Conservation (phyloP, 768 basidiomycete species). For the Leccinum sublutescens region DNA sequence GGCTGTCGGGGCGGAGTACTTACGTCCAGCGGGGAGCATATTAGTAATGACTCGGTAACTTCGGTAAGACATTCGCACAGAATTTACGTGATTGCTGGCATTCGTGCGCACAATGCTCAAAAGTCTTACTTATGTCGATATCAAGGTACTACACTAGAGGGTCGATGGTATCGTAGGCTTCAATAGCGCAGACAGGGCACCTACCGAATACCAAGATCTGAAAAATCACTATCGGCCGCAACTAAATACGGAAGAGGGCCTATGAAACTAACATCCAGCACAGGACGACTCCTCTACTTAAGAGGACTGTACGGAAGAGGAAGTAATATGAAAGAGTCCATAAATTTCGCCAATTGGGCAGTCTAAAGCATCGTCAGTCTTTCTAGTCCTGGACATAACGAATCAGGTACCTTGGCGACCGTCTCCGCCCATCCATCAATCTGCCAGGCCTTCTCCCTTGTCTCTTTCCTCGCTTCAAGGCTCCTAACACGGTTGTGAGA, state of each 20-base stretch:
- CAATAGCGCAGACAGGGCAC: neutral
- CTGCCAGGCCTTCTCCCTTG: slow-evolving; percentile 89
- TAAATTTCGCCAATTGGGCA: slow-evolving; percentile 76
- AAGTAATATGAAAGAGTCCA: slow-evolving; percentile 83
- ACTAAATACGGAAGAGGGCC: neutral
- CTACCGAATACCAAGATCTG: neutral
- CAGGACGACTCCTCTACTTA: slow-evolving; percentile 45
- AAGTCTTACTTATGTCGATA: neutral
- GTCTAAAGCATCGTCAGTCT: slow-evolving; percentile 54
- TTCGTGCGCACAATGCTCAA: neutral
- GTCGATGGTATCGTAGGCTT: neutral
- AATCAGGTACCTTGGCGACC: slow-evolving; percentile 68
- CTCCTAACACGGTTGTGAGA: slow-evolving; percentile 42
- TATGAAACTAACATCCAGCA: neutral
- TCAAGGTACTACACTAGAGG: neutral
- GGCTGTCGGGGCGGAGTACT: neutral
- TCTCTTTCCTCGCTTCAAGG: slow-evolving; percentile 78
- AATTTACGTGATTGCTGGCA: neutral
- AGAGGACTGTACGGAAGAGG: slow-evolving; percentile 84
- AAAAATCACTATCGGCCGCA: neutral
- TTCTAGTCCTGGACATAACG: slow-evolving; percentile 13
- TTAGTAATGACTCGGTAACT: slow-evolving; percentile 12
- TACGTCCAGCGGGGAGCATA: neutral
- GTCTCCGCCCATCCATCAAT: slow-evolving; percentile 95
- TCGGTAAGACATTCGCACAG: slow-evolving; percentile 19